phyloP scores from a whole-genome alignment of 352 stramenopile species.

The Phytopythium aichiense region DNA sequence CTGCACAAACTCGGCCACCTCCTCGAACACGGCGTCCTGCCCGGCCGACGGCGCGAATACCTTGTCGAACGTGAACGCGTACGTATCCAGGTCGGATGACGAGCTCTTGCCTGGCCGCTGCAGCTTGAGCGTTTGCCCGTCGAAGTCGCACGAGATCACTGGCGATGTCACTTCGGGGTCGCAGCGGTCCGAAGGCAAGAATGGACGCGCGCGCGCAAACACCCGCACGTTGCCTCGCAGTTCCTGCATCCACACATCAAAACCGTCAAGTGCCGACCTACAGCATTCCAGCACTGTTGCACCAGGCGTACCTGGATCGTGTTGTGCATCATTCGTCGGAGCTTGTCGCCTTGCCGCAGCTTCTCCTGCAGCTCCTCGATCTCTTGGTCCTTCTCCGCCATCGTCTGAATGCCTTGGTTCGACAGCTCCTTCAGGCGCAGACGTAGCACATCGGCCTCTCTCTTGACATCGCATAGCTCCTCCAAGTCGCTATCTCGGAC shows the following conservation, averaged over 20 bases:
- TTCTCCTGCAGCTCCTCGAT: conserved; percentile 74
- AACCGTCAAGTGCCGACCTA: background rate
- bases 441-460: conserved; percentile 65
- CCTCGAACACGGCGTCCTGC: conserved; percentile 95
- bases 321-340: conserved; percentile 97
- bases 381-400: conserved; percentile 65
- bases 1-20: conserved; percentile 98
- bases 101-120: conserved; percentile 39
- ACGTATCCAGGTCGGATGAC: conserved; percentile 38
- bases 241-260: conserved; percentile 67
- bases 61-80: conserved; percentile 95
- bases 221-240: conserved; percentile 98
- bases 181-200: conserved; percentile 75
- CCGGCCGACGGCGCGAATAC: conserved; percentile 92
- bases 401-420: conserved; percentile 51
- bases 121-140: conserved; percentile 66
- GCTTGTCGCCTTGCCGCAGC: conserved; percentile 70
- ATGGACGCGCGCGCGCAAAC: conserved; percentile 92
- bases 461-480: conserved; percentile 63
- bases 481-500: conserved; percentile 61
- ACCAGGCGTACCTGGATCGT: conserved; percentile 79
- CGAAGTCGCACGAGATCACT: conserved; percentile 64
- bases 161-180: conserved; percentile 39
- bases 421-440: conserved; percentile 63
- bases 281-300: background rate